Evolutionary conservation across 2,329 filamentous ascomycete genomes (phyloP).

Genomic region (Aspergillus novoparasiticus): DNA sequence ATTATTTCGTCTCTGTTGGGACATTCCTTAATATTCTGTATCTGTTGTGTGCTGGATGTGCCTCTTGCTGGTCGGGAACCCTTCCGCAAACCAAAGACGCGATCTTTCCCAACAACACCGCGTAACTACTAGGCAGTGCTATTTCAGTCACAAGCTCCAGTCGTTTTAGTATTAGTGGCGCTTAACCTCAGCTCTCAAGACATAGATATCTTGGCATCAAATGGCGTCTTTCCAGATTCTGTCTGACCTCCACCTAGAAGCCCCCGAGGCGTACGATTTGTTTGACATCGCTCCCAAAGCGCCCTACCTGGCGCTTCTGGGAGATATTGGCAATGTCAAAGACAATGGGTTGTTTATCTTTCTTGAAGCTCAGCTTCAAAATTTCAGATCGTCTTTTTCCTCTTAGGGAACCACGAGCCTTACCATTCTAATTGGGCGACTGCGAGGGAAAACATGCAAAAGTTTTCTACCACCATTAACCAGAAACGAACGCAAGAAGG

Average conservation of each 20-base stretch:
- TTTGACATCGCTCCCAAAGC: slow-evolving; percentile 53
- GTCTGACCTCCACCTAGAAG: slow-evolving; percentile 63
- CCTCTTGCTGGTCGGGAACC: not conserved
- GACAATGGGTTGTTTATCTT: slow-evolving; percentile 51
- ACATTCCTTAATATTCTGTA: not conserved
- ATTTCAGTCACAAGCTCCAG: not conserved
- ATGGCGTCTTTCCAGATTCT: slow-evolving; percentile 49
- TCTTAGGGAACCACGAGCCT: slow-evolving; percentile 61
- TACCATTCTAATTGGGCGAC: slow-evolving; percentile 42
- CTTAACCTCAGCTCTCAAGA: not conserved
- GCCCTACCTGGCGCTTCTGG: slow-evolving; percentile 57
- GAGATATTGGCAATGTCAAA: slow-evolving; percentile 57
- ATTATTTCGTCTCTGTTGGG: not conserved
- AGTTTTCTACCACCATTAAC: slow-evolving; percentile 28
- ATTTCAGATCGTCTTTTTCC: slow-evolving; percentile 55
- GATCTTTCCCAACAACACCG: not conserved
- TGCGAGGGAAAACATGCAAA: slow-evolving; percentile 22
- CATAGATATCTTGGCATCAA: not conserved
- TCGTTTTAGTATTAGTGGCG: not conserved
- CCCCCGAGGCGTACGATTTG: slow-evolving; percentile 51
- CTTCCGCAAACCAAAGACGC: not conserved
- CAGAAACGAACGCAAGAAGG: slow-evolving; percentile 11
- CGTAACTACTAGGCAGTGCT: not conserved
- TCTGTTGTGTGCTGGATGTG: not conserved
- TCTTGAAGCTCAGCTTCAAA: slow-evolving; percentile 50